phyloP scores from a whole-genome alignment of 73 alveolate species.

The Effrenium voratum region DNA sequence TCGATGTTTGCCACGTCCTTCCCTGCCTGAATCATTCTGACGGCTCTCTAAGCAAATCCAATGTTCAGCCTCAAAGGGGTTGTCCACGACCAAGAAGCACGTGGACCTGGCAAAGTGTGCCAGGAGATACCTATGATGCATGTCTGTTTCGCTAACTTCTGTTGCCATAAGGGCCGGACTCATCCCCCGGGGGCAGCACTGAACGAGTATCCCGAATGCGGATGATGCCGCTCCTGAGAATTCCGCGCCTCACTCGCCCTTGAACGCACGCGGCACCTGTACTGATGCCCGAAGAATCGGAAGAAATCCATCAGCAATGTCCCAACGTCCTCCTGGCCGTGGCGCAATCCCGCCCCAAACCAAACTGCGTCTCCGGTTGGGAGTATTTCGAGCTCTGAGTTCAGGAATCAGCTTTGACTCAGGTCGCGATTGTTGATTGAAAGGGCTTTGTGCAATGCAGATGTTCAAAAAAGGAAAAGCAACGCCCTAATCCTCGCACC shows the following conservation, averaged over 20 bases:
- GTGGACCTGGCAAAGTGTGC: slow-evolving; percentile 20
- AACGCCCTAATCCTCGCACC: no score
- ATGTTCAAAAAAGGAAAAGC: no score
- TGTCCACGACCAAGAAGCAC: slow-evolving; percentile 90
- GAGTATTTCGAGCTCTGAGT: no score
- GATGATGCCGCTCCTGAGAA: slow-evolving; percentile 60
- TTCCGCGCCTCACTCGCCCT: no score
- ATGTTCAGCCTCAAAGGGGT: slow-evolving; percentile 58
- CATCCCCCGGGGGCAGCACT: slow-evolving; percentile 73
- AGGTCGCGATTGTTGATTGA: no score
- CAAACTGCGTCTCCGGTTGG: no score
- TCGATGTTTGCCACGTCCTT: slow-evolving; percentile 91
- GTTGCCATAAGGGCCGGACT: not conserved
- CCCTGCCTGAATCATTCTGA: slow-evolving; percentile 18
- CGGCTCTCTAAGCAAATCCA: no score
- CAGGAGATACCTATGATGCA: not conserved
- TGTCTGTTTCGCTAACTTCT: not conserved
- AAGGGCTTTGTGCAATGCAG: no score
- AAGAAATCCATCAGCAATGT: slow-evolving; percentile 67
- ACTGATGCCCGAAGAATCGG: slow-evolving; percentile 49
- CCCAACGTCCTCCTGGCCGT: slow-evolving; percentile 41
- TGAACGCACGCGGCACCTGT: not conserved
- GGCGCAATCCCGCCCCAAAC: not conserved
- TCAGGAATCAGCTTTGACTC: no score
- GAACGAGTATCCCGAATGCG: slow-evolving; percentile 91